phyloP scores from a whole-genome alignment of 75 land plant genomes.

The Ceratopteris richardii region DNA sequence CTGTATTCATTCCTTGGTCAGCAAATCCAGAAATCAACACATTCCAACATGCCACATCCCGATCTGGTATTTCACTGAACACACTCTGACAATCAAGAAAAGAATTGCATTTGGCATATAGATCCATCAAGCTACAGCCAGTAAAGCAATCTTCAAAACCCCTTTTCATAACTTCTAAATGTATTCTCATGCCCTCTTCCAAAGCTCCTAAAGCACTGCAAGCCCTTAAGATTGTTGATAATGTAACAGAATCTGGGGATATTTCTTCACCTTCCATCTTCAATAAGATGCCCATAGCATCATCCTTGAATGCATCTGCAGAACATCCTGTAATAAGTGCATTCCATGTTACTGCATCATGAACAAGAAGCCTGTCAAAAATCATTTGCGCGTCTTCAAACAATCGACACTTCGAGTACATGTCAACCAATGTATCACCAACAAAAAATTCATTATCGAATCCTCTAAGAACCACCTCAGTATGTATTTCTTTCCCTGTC shows the following conservation, averaged over 20 bases:
- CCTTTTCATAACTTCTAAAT: conserved; percentile 28
- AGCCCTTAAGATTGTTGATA: background rate
- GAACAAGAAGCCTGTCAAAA: conserved; percentile 5
- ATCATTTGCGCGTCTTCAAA: conserved; percentile 21
- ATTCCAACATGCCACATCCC: conserved; percentile 20
- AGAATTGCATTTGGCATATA: conserved; percentile 16
- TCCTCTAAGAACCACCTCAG: conserved; percentile 25
- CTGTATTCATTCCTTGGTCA: background rate
- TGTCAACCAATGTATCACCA: conserved; percentile 30
- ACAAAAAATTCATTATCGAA: conserved; percentile 13
- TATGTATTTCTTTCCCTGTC: conserved; percentile 28
- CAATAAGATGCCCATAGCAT: conserved; percentile 8
- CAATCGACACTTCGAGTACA: conserved; percentile 29
- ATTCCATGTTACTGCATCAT: conserved; percentile 27
- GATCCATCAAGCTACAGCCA: conserved; percentile 6
- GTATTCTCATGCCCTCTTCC: conserved; percentile 8
- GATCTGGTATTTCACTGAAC: conserved; percentile 1
- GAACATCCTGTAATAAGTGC: conserved; percentile 26
- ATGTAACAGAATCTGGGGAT: conserved; percentile 7
- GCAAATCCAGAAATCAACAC: conserved; percentile 18
- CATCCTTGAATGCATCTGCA: conserved; percentile 14
- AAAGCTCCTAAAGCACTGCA: conserved; percentile 6
- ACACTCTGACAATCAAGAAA: conserved; percentile 6
- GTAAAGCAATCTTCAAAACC: background rate
- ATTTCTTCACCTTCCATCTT: conserved; percentile 1